Percentiles rank a stretch among this genome's conserved stretches.
Conservation (phyloP, 2,329 filamentous ascomycete genomes). For the Penicillium sp. region DNA sequence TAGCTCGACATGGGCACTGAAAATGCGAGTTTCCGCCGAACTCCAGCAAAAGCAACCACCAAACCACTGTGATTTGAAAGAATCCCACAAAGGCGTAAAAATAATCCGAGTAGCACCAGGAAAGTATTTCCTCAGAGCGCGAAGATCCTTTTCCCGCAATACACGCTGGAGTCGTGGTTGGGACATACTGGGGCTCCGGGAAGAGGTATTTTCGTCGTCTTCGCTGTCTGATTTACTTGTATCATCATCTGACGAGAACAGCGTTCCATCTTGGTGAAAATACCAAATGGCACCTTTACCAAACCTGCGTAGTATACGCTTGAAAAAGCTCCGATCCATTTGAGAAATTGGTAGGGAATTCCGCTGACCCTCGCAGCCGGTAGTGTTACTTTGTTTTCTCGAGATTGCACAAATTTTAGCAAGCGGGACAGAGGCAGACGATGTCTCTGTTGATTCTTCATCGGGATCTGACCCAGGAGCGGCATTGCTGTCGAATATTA, state of each 20-base stretch:
- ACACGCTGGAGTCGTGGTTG: neutral
- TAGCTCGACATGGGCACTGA: conserved; percentile 43
- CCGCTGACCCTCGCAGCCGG: neutral
- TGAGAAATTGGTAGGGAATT: conserved; percentile 9
- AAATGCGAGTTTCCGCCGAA: conserved; percentile 26
- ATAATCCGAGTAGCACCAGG: conserved; percentile 35
- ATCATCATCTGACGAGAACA: conserved; percentile 17
- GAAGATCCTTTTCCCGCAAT: neutral
- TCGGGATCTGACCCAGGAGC: neutral
- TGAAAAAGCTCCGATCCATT: neutral
- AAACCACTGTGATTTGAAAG: conserved; percentile 42
- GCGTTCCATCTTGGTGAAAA: conserved; percentile 15
- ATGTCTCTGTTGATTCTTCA: conserved; percentile 10
- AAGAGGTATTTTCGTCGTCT: neutral
- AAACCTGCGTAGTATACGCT: neutral
- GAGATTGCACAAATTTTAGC: neutral
- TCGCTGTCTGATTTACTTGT: neutral
- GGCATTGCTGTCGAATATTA: conserved; percentile 40
- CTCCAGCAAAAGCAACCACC: conserved; percentile 42
- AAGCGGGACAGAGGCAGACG: neutral
- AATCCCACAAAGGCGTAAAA: conserved; percentile 50
- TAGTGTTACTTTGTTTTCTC: neutral
- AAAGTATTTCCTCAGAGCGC: conserved; percentile 7
- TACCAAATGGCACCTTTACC: conserved; percentile 12
- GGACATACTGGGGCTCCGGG: neutral